Evolutionary conservation across 805 yeast genomes (phyloP).

Genomic region (Tetrapisispora nanseiensis): DNA sequence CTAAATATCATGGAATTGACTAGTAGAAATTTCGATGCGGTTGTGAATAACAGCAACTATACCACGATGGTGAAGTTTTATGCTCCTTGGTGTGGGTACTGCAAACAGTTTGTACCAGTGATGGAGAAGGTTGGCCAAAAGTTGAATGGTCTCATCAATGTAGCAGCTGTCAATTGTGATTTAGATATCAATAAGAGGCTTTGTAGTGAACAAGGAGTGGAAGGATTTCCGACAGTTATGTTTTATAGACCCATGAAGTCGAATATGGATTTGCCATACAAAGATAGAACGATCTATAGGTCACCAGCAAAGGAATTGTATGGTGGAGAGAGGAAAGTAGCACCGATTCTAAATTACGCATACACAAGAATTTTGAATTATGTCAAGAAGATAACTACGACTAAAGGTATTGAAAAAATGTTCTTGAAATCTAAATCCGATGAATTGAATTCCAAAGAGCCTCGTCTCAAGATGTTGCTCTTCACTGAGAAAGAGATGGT

Average conservation of each 20-base stretch:
- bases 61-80: slow-evolving; percentile 80
- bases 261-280: slow-evolving; percentile 17
- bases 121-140: slow-evolving; percentile 54
- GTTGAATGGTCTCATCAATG: slow-evolving; percentile 46
- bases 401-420: slow-evolving; percentile 22
- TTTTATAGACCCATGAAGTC: slow-evolving; percentile 76
- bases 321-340: slow-evolving; percentile 50
- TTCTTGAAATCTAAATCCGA: background rate
- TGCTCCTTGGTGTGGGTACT: slow-evolving; percentile 98
- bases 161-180: slow-evolving; percentile 86
- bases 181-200: slow-evolving; percentile 52
- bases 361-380: slow-evolving; percentile 56
- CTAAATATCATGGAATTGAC: slow-evolving; percentile 46
- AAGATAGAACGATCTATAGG: slow-evolving; percentile 7
- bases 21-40: slow-evolving; percentile 51
- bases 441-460: background rate
- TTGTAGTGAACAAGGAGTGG: slow-evolving; percentile 54
- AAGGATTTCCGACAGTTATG: slow-evolving; percentile 78
- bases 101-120: slow-evolving; percentile 59
- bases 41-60: slow-evolving; percentile 60
- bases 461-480: slow-evolving; percentile 36
- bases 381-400: slow-evolving; percentile 40
- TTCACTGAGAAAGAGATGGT: slow-evolving; percentile 40
- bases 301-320: slow-evolving; percentile 48
- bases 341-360: slow-evolving; percentile 44